These are phyloP conservation scores for Buxus sempervirens DNA, from an alignment of 164 flowering plant species.

Conservation along the genomic window DNA sequence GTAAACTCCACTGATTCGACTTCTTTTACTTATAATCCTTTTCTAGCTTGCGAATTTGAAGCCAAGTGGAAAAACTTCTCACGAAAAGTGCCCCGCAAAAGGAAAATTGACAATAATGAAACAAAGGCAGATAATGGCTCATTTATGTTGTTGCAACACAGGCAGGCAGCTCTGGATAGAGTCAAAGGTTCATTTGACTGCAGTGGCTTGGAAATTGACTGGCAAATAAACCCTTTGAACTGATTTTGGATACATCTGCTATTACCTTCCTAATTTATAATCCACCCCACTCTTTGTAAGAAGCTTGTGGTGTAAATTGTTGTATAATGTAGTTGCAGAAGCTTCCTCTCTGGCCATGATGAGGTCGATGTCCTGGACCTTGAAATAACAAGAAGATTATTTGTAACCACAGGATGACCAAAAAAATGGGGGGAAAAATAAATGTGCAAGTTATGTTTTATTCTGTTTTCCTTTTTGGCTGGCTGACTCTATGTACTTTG, in stretches of 20 bases:
- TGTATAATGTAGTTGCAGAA: neutral
- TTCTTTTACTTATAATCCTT: neutral
- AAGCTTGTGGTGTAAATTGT: neutral
- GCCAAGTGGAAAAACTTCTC: constrained; percentile 58
- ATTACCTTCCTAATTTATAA: no score
- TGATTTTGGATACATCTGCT: neutral
- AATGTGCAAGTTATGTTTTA: no score
- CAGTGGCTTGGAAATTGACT: constrained; percentile 39
- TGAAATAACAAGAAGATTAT: no score
- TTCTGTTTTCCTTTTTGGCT: no score
- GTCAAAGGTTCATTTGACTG: constrained; percentile 38
- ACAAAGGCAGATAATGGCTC: constrained; percentile 25
- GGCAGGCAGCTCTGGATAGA: constrained; percentile 47
- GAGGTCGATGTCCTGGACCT: no score
- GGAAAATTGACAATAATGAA: constrained; percentile 14
- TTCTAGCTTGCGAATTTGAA: constrained; percentile 52
- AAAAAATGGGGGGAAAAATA: no score
- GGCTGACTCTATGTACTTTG: no score
- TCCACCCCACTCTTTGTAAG: neutral
- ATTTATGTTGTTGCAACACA: constrained; percentile 41
- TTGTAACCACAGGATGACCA: no score
- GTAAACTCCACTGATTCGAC: neutral
- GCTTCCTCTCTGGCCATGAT: neutral
- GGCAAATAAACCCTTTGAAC: constrained; percentile 41
- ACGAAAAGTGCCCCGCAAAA: constrained; percentile 43